Base-by-base conservation (phyloP, 805 yeast genomes). In the Candida andamanensis region DNA sequence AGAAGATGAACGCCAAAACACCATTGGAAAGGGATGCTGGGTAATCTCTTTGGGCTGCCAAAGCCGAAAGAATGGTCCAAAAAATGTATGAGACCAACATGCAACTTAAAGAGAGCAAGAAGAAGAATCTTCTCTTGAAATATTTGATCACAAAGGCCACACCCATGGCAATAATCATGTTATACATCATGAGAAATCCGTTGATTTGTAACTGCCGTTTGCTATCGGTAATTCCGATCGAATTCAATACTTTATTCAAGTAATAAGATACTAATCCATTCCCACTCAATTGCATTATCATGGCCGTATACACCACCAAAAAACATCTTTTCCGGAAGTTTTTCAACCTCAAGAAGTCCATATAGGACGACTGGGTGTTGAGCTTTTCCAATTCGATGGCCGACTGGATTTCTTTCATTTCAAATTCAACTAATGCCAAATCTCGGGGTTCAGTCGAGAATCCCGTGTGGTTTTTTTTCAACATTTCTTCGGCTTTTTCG, bases 191-290 rank as follows among this genome's bases (percentile, higher is more conserved):
- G 40, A 72, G 60, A 37, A 69, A 66, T 35, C 73, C 78, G 47
- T 74, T 74, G 47, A 73, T 63, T 30, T 67, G 49, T 34, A 73
- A 60, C 50, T 74, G 74, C 34, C 55, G 51, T 29, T 52, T 52
- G 16, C 61, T 54, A n/a, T 58, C 60, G 28, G 71, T 69, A 44
- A 74, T 69, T 37, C 80, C 79, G 47, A 75, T 72, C 16, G 75
- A 65, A 36, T 54, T 47, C 41, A 75, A 60, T 10, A 76, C 80
- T 44, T 63, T 60, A 37, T 62, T 56, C 40, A 73, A 54, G 50
- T 72, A 72, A 59, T 70, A 72, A 4, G 74, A 65, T 17, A 71
- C 72, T 37, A 72, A 53, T 35, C 74, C 74, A 44, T 69, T 71
- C 45, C 78, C 78, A 12, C 74, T 66, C 19, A 41, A 36, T 30